Percentiles rank a stretch among this genome's conserved stretches.
These are phyloP conservation scores for Panicum miliaceum DNA, from an alignment of 176 grass and related monocot genomes.

Conservation along the genomic window DNA sequence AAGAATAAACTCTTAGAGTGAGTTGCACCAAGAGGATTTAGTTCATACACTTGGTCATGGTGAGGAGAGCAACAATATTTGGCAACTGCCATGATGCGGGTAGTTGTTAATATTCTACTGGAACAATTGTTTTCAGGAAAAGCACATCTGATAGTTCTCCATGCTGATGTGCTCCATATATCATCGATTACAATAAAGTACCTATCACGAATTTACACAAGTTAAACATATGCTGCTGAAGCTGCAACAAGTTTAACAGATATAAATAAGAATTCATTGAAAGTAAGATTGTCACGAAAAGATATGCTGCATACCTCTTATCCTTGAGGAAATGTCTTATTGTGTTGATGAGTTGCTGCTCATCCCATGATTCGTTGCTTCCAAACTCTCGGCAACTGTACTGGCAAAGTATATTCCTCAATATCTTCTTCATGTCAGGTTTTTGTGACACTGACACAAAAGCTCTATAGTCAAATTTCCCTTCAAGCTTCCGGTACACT, in stretches of 20 bases:
- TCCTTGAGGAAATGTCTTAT: background rate
- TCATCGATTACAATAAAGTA: constrained; percentile 8
- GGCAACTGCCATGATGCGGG: background rate
- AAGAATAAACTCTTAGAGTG: background rate
- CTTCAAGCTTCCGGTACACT: background rate
- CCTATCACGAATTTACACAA: background rate
- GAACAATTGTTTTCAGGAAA: background rate
- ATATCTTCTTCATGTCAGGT: background rate
- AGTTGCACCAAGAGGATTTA: background rate
- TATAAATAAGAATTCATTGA: background rate
- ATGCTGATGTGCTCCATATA: background rate
- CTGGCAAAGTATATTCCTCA: background rate
- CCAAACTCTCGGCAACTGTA: background rate
- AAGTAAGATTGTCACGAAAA: background rate
- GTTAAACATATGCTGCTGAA: background rate
- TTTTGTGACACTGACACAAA: background rate
- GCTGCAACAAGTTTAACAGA: background rate
- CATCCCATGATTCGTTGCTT: background rate
- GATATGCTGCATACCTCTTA: background rate
- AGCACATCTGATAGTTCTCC: background rate
- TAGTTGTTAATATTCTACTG: background rate
- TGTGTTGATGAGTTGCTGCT: background rate
- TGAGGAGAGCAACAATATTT: background rate
- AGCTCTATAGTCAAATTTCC: background rate
- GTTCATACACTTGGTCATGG: background rate